Base-by-base conservation (phyloP, 176 grass and related monocot genomes). In the Eragrostis curvula region DNA sequence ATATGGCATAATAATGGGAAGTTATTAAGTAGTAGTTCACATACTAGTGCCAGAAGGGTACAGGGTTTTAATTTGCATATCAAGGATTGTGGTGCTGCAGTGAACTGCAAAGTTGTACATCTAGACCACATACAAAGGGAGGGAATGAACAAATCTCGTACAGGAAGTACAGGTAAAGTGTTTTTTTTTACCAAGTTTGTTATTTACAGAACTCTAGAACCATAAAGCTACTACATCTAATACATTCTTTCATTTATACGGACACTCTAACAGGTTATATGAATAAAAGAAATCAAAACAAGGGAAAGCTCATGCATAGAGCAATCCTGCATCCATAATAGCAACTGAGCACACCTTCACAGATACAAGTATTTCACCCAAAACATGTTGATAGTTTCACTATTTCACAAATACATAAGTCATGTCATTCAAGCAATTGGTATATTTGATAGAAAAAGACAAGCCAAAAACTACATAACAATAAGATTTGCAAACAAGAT, bases 401-500 rank as follows among this genome's bases (percentile, higher is more conserved):
- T 78, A 48, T 46, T 55, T 73, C 67, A 48, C 65, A 83, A 14
- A 72, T 70, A 58, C 12, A 68, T 28, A 80, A 52, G 23, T 60
- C 39, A 60, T 44, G 62, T 70, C 44, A 55, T 75, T 74, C 39
- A 25, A 85, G 46, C 20, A 55, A 52, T 18, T 56, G 1, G 7
- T 89, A 71, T 25, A 67, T 50, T 48, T 49, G 15, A 30, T 30
- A 5, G 29, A 84, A 80, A 51, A 87, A 66, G 18, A 53, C 56
- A 71, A 21, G 25, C 27, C 8, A 78, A 69, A 62, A 73, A 41
- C 2, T 23, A 17, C 1, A 17, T 12, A 89, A 47, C 17, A 76
- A 62, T 21, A 49, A 67, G 40, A 66, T 77, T 53, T 80, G 39
- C 65, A 78, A 85, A 40, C 39, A 71, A 81, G 18, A 18, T 71